Evolutionary conservation across 805 yeast genomes (phyloP).

Genomic region (Suhomyces emberorum): DNA sequence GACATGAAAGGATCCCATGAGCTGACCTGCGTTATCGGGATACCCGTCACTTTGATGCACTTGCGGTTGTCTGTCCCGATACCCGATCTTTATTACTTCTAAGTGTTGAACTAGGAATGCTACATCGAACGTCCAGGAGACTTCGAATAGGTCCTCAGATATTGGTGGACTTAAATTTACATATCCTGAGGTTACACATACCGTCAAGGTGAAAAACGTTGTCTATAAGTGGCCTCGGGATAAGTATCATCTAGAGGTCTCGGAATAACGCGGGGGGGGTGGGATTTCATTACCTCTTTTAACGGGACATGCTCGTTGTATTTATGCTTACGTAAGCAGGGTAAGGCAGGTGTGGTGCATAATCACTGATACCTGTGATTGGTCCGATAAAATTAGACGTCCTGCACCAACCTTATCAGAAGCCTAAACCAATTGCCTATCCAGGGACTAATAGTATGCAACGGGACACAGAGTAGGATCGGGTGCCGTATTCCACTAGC

Average conservation of each 20-base stretch:
- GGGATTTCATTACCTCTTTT: background rate
- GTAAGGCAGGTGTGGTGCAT: background rate
- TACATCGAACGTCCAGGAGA: background rate
- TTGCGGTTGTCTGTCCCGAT: no score
- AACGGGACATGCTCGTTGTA: background rate
- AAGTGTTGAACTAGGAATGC: background rate
- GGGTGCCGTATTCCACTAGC: background rate
- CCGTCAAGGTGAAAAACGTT: background rate
- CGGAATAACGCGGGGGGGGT: background rate
- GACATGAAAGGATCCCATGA: no score
- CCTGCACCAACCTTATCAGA: conserved; percentile 1
- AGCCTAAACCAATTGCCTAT: background rate
- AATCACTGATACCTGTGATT: conserved; percentile 3
- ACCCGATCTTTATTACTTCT: no score
- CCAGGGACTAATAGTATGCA: background rate
- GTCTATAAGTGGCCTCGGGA: background rate
- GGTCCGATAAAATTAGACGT: conserved; percentile 2
- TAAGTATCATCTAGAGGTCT: background rate
- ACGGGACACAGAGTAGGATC: background rate
- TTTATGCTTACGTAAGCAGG: background rate
- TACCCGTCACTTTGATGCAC: no score
- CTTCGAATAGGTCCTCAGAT: no score
- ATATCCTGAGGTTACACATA: no score
- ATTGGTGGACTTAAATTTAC: no score
- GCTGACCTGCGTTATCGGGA: no score